Percentiles rank a stretch among this genome's conserved stretches.
phyloP scores from a whole-genome alignment of 129 eudicot genomes.

The Chrysanthemum lavandulifolium region DNA sequence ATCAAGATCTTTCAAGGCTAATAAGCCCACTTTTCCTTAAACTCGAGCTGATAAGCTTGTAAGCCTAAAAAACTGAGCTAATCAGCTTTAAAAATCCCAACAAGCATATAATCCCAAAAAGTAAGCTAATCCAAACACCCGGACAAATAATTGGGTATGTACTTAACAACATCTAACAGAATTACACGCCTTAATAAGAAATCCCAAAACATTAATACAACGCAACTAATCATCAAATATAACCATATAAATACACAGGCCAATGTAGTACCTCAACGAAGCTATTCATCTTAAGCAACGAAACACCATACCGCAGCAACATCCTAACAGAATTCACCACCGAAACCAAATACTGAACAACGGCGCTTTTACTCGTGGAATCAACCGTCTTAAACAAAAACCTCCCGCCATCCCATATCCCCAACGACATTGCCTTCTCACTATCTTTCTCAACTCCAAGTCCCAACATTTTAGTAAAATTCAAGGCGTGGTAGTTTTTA shows the following conservation, averaged over 20 bases:
- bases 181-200: too few relatives aligned
- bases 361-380: conserved; percentile 33
- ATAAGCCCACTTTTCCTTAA: too few relatives aligned
- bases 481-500: conserved; percentile 71
- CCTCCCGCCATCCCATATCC: conserved; percentile 74
- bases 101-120: too few relatives aligned
- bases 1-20: too few relatives aligned
- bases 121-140: too few relatives aligned
- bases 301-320: conserved; percentile 63
- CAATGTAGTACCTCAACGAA: conserved; percentile 66
- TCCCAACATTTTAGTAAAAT: conserved; percentile 43
- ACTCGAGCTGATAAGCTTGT: too few relatives aligned
- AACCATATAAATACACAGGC: not conserved
- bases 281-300: conserved; percentile 63
- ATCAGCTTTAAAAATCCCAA: too few relatives aligned
- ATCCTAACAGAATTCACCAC: conserved; percentile 50
- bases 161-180: too few relatives aligned
- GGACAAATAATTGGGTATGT: too few relatives aligned
- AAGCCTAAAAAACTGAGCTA: too few relatives aligned
- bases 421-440: conserved; percentile 47
- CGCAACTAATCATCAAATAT: too few relatives aligned
- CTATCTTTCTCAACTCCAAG: conserved; percentile 30
- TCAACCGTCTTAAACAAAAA: conserved; percentile 66
- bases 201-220: too few relatives aligned
- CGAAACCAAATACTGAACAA: conserved; percentile 42